phyloP scores from a whole-genome alignment of 2,329 filamentous ascomycete species.

The Biscogniauxia sp. region DNA sequence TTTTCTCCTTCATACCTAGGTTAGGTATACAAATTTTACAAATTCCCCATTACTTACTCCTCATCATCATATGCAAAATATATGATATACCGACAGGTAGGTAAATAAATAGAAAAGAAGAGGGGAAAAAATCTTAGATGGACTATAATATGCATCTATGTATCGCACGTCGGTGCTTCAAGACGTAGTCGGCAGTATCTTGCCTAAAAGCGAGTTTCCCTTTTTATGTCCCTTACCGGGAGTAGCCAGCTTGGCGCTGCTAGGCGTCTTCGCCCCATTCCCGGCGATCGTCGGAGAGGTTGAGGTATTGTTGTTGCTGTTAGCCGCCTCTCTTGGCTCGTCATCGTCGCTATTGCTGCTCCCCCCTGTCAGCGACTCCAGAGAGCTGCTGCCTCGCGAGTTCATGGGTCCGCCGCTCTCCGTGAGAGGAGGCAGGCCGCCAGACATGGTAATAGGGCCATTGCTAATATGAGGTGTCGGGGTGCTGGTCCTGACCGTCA shows the following conservation, averaged over 20 bases:
- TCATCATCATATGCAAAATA: no score
- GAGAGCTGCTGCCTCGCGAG: slow-evolving; percentile 22
- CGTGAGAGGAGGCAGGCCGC: slow-evolving; percentile 3
- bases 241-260: not conserved
- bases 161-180: no score
- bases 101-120: no score
- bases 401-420: slow-evolving; percentile 10
- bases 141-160: not conserved
- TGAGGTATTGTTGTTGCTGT: not conserved
- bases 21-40: no score
- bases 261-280: no score
- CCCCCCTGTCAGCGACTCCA: slow-evolving; percentile 30
- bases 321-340: slow-evolving; percentile 15
- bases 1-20: no score
- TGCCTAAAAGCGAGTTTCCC: slow-evolving; percentile 10
- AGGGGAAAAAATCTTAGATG: not conserved
- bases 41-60: no score
- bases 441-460: not conserved
- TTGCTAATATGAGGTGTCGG: slow-evolving; percentile 8
- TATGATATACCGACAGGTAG: not conserved
- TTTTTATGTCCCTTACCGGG: slow-evolving; percentile 6
- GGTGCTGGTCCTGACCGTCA: slow-evolving; percentile 13
- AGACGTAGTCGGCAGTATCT: slow-evolving; percentile 7
- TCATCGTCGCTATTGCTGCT: slow-evolving; percentile 27
- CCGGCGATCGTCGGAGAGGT: not conserved